Conservation (phyloP, 805 yeast genomes). For the Candida pseudofarinosa region DNA sequence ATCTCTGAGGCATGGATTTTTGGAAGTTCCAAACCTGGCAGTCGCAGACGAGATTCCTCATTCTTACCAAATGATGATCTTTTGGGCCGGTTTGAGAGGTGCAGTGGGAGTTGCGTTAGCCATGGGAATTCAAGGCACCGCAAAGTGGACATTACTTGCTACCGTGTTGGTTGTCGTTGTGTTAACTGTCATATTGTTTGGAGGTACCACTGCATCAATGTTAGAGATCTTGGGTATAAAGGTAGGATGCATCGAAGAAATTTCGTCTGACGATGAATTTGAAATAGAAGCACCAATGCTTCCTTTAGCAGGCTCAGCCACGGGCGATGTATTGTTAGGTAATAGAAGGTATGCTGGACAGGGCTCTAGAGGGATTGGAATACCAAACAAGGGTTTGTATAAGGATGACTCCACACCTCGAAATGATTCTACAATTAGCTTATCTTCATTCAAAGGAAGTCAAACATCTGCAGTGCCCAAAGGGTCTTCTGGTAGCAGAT, state of each 20-base stretch:
- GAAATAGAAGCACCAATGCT: constrained; percentile 74
- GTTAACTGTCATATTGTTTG: constrained; percentile 90
- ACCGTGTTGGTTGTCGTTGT: constrained; percentile 97
- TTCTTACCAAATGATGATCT: constrained; percentile 96
- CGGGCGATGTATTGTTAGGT: constrained; percentile 9
- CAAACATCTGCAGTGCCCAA: neutral
- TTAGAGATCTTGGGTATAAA: constrained; percentile 89
- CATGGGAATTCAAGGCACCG: constrained; percentile 94
- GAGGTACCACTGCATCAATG: constrained; percentile 99
- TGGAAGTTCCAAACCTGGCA: constrained; percentile 23
- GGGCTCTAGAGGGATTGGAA: constrained; percentile 5
- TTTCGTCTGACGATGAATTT: constrained; percentile 83
- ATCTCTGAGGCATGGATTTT: constrained; percentile 31
- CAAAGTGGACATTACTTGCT: constrained; percentile 82
- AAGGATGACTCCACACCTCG: constrained; percentile 25
- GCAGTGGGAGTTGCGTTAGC: constrained; percentile 99
- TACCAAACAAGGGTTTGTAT: constrained; percentile 10
- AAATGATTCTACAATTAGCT: constrained; percentile 25
- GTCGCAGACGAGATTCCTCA: constrained; percentile 88
- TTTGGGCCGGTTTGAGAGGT: constrained; percentile 99
- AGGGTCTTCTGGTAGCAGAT: neutral
- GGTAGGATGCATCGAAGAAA: constrained; percentile 82
- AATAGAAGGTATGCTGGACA: constrained; percentile 15
- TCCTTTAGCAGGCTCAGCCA: constrained; percentile 12
- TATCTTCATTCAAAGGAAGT: constrained; percentile 15